Base-by-base conservation (phyloP, 495 filamentous ascomycete species). In the Amniculicola lignicola region DNA sequence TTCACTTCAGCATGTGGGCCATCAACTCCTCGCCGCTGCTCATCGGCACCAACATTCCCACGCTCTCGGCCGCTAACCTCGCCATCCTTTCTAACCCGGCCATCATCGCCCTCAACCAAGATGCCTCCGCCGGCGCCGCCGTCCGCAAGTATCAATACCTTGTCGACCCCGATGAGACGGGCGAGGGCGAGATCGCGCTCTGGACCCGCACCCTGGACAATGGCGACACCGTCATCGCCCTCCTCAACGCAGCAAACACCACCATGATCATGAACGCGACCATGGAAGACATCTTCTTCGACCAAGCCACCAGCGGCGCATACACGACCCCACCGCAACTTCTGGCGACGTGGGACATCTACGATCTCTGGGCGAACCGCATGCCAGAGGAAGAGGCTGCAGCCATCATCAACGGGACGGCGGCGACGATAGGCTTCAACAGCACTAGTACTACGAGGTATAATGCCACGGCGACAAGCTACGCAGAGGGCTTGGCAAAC, bases 321-420 rank as follows among this genome's bases (percentile, higher is more conserved):
- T 60, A 60, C 25, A 25, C 71, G 65, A 72, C 71, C 7, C 45
- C 62, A 3, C 64, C 72, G 53, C 61, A 74, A 22, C 62, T 69
- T 11, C 53, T 66, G 53, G 39, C 63, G 24, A 61, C 55, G 0
- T 82, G 79, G 79, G 76, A 78, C 54, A 68, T 82, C 0, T 75
- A 77, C 51, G 79, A 83, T 60, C 67, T 82, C 1, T 83, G 80
- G 80, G 79, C 71, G 15, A 72, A 74, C 33, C 68, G 79, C 5
- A 79, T 82, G 78, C 64, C 51, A 41, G 66, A 75, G 23, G 68
- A 38, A 3, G 72, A 70, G 27, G 78, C 77, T 0, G 50, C 59
- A 24, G 60, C 70, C 6, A 73, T 80, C 54, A 71, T 81, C 16
- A 54, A 65, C 19, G 70, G 66, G 0, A 60, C 31, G 10, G 3